Conservation (phyloP, 108 stramenopile genomes). For the Skeletonema marinoi region DNA sequence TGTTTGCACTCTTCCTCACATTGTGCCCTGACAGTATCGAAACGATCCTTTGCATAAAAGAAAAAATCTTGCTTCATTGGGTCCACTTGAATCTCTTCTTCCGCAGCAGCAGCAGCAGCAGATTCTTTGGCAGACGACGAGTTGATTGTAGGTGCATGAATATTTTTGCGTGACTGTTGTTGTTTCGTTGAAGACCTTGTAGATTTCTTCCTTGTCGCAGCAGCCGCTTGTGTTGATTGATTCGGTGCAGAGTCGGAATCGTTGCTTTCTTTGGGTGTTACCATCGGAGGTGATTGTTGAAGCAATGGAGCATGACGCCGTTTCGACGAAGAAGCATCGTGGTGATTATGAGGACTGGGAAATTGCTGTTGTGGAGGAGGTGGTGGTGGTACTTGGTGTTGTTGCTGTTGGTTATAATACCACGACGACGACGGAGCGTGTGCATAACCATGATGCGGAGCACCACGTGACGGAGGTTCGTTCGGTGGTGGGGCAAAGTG, state of each 20-base stretch:
- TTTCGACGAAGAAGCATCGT: background rate
- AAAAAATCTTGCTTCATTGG: slow-evolving; percentile 89
- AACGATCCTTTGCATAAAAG: slow-evolving; percentile 68
- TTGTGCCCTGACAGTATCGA: slow-evolving; percentile 27
- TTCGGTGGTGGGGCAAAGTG: slow-evolving; percentile 3
- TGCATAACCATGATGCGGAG: slow-evolving; percentile 6
- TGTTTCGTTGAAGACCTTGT: slow-evolving; percentile 16
- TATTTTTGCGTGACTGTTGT: slow-evolving; percentile 20
- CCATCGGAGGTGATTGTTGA: slow-evolving; percentile 18
- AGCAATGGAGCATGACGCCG: background rate
- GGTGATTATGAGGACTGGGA: background rate
- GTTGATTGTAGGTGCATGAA: background rate
- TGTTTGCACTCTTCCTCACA: slow-evolving; percentile 59
- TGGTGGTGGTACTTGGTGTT: background rate
- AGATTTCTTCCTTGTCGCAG: slow-evolving; percentile 10
- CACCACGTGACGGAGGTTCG: background rate
- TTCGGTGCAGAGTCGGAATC: slow-evolving; percentile 21
- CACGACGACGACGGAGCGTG: background rate
- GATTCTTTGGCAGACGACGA: slow-evolving; percentile 17
- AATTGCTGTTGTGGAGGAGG: background rate
- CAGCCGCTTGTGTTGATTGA: background rate
- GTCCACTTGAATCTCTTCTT: slow-evolving; percentile 55
- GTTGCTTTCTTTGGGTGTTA: slow-evolving; percentile 30
- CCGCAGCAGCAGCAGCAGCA: slow-evolving; percentile 15
- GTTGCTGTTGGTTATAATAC: background rate